Evolutionary conservation across 2,329 filamentous ascomycete species (phyloP), one percentile per base, ranked within the genome.

Genomic region (Apiospora rasikravindrae): DNA sequence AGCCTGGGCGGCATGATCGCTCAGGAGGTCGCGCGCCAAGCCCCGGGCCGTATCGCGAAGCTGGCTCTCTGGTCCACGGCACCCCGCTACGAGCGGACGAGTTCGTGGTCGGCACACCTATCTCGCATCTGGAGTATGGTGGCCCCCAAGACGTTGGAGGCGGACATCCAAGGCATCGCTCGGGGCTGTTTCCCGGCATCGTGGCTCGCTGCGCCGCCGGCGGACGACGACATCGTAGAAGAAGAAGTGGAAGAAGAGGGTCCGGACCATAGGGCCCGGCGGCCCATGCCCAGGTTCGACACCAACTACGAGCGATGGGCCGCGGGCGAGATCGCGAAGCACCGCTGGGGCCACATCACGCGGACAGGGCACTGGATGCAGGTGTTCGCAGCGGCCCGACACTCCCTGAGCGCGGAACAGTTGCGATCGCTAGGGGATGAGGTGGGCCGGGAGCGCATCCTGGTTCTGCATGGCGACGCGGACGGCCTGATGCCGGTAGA

Each of bases 1-100:
- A 94, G 92, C 72, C 93, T 97, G 88, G 94, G 95, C 74, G 94
- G 95, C 78, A 97, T 98, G 95, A 96, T 98, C 77, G 90, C 93
- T 2, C 95, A 97, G 82, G 93, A 96, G 77, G 84, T 96, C 24
- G 81, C 80, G 57, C 84, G 82, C 75, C 80, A 85, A n/a, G 82
- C 85, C 42, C 89, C 90, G 0, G 74, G 82, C 16, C 84, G 88
- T 67, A 80, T 93, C 70, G 83, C 84, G 37, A 89, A 87, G n/a
- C 83, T 94, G 26, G 87, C 84, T 44, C 86, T 94, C 2, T 82
- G 91, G 74, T 90, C 87, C 80, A 93, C 91, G 2, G 88, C 90
- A 0, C 87, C 90, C 4, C 80, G 81, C 44, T 85, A 92, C 72
- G 33, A 40, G 33, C 29, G 87, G 93, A 95, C 78, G 81, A 19